Evolutionary conservation across 768 basidiomycete genomes (phyloP), one percentile per base, ranked within the genome.

Genomic region (Podaxis rugospora): DNA sequence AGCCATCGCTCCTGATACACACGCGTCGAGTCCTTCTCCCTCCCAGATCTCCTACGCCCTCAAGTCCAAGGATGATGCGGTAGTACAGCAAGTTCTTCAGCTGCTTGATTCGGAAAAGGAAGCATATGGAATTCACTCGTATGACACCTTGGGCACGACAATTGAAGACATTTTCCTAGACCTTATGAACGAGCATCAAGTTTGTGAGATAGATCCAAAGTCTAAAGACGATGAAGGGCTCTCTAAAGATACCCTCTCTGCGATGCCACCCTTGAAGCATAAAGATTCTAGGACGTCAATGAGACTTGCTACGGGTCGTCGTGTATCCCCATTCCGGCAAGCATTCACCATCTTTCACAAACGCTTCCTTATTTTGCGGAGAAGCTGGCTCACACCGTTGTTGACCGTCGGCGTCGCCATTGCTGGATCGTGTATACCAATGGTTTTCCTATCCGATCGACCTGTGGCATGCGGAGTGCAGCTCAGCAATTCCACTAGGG

Each of bases 131-230:
- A 74, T 90, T 39, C 66, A 67, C 0, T 84, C 83, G 0, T 89
- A 87, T 66, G 87, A 91, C 58, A 78, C 91, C 23, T 72, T 88
- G 21, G 86, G 88, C 9, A 87, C 90, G 0, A 84, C 89, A 6
- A 87, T 93, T 42, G 91, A 93, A 70, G 89, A 92, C 59, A 88
- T 93, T 49, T 93, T 93, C 75, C 78, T 93, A 18, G 78, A 81
- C 42, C 72, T 93, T 16, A 90, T 92, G 88, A 71, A 71, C 51
- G 74, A 79, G 14, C 73, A 80, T 27, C 52, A 55, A 23, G 28
- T 36, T 21, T 72, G 76, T n/a, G 44, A 54, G 5, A 18, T 55
- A 13, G 63, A 62, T 2, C 63, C 68, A 13, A 65, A 67, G 46
- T 61, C 64, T 28, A 64, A 67, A n/a, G 65, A 55, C 1, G 65